Evolutionary conservation across 129 eudicot species (phyloP), one percentile per base, ranked within the genome.

Genomic region (Helichrysum umbraculigerum): DNA sequence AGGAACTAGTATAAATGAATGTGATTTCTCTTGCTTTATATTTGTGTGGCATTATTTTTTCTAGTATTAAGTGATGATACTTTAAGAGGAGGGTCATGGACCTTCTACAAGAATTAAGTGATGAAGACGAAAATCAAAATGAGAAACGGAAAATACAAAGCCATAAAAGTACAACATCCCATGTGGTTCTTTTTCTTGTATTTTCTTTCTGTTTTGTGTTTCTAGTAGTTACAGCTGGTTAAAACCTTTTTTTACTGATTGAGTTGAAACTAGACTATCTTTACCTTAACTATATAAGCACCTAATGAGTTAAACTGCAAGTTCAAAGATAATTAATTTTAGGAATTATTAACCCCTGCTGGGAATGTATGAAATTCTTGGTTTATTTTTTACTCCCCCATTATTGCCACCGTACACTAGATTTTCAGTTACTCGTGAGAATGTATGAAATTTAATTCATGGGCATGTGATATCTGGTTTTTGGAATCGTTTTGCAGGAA

Each of bases 401-500:
- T 20, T 15, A 16, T 52, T 76, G 66, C 56, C 19, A 20, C 63
- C 28, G 54, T 65, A 14, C 35, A 32, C 64, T n/a, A 44, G 2
- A n/a, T 44, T 30, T 47, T 20, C 54, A 4, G 20, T 63, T 47
- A 44, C n/a, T 37, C n/a, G 8, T 28, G 70, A 61, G 42, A 21
- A 61, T 42, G 17, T 39, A 51, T 54, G 51, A 35, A 22, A 3
- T 22, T 60, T 54, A 58, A 6, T 17, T 56, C 21, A 44, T 75
- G 71, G 41, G 21, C 11, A 32, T 29, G 34, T 17, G 15, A 33
- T 21, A 61, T 57, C 28, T 42, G 54, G 75, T 72, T 32, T 22
- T 39, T 54, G 78, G 32, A 21, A 83, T 77, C 37, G 41, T 64
- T 81, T 77, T 85, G 78, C 88, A 92, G 96, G 90, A 28, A 88